Evolutionary conservation across 73 alveolate genomes (phyloP).

Genomic region (Tetrahymena borealis): DNA sequence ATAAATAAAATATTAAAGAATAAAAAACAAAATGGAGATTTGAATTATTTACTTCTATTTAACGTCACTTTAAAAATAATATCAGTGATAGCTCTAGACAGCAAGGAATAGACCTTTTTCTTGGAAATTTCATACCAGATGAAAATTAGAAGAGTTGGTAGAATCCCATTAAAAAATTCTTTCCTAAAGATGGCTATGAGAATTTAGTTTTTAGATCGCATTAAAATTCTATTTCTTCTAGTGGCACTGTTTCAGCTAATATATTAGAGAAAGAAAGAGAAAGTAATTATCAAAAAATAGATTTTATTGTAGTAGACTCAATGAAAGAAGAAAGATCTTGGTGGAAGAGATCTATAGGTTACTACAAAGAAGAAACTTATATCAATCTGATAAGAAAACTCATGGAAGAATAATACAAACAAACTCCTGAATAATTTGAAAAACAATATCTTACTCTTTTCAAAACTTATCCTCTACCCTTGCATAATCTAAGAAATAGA

Average conservation of each 20-base stretch:
- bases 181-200: not conserved
- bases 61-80: slow-evolving; percentile 76
- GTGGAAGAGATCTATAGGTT: not conserved
- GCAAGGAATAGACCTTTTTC: slow-evolving; percentile 63
- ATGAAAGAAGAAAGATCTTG: not conserved
- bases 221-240: not conserved
- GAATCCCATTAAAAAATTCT: not conserved
- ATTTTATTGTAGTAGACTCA: too few relatives aligned
- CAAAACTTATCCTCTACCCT: not conserved
- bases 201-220: not conserved
- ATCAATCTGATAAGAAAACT: not conserved
- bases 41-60: slow-evolving; percentile 65
- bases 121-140: slow-evolving; percentile 49
- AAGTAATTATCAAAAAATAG: too few relatives aligned
- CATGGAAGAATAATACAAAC: not conserved
- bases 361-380: not conserved
- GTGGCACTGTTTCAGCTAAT: not conserved
- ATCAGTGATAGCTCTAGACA: slow-evolving; percentile 62
- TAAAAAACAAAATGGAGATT: slow-evolving; percentile 56
- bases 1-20: slow-evolving; percentile 49
- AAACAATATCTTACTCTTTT: not conserved
- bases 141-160: not conserved
- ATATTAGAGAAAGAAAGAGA: too few relatives aligned
- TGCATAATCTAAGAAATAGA: not conserved
- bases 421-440: not conserved